These are phyloP conservation scores for Exserohilum rostratum DNA, from an alignment of 2,329 filamentous ascomycete species.

Conservation along the genomic window DNA sequence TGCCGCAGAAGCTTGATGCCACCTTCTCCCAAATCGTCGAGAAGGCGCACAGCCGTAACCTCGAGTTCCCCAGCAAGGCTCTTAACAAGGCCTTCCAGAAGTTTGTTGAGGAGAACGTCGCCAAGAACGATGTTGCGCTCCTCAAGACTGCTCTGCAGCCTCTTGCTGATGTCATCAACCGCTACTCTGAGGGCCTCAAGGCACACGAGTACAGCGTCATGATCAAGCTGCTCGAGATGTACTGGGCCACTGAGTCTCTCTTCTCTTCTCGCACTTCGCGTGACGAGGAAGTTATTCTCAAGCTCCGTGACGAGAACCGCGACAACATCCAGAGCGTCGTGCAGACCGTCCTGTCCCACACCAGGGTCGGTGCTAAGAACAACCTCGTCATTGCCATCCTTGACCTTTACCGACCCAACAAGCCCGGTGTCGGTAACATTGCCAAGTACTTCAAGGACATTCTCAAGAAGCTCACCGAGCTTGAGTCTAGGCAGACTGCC, in stretches of 20 bases:
- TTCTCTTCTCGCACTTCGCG: conserved; percentile 85
- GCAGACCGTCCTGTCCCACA: conserved; percentile 90
- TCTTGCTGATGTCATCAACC: conserved; percentile 75
- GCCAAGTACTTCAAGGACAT: conserved; percentile 84
- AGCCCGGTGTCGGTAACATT: conserved; percentile 85
- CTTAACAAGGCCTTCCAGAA: conserved; percentile 82
- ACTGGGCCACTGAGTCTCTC: conserved; percentile 81
- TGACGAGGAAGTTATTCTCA: conserved; percentile 92
- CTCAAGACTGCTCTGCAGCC: conserved; percentile 77
- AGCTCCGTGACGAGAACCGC: conserved; percentile 94
- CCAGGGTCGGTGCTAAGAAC: conserved; percentile 90
- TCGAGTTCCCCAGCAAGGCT: conserved; percentile 91
- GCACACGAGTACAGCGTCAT: conserved; percentile 86
- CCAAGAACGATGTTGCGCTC: conserved; percentile 72
- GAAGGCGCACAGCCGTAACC: conserved; percentile 74
- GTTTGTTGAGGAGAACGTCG: conserved; percentile 87
- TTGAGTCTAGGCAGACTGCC: conserved; percentile 83
- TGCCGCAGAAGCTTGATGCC: conserved; percentile 90
- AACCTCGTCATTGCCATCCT: conserved; percentile 89
- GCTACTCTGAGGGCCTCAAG: conserved; percentile 88
- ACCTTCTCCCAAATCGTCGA: conserved; percentile 86
- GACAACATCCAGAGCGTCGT: conserved; percentile 86
- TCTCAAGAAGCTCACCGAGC: conserved; percentile 85
- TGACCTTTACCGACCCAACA: conserved; percentile 94
- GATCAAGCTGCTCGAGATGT: conserved; percentile 77